phyloP scores from a whole-genome alignment of 768 basidiomycete genomes.

The Auricularia sp. region DNA sequence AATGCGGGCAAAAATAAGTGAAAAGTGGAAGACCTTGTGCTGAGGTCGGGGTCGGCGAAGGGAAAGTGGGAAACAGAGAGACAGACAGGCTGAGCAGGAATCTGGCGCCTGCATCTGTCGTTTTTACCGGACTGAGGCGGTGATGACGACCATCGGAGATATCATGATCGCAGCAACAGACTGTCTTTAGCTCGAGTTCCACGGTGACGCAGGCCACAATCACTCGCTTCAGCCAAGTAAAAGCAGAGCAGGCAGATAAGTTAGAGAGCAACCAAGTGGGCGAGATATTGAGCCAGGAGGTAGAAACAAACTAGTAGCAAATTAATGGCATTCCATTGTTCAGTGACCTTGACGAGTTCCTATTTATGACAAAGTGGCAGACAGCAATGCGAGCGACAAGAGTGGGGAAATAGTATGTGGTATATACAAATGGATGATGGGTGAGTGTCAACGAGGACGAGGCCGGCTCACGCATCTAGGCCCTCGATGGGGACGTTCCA shows the following conservation, averaged over 20 bases:
- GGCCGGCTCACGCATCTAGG: slow-evolving; percentile 32
- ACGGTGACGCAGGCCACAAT: too few relatives aligned
- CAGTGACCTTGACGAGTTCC: not conserved
- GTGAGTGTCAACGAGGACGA: not conserved
- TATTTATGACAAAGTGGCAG: not conserved
- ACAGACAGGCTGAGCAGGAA: not conserved
- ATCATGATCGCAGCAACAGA: too few relatives aligned
- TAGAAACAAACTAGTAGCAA: not conserved
- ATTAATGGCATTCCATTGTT: not conserved
- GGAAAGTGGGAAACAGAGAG: not conserved
- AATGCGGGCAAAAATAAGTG: not conserved
- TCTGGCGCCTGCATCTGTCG: not conserved
- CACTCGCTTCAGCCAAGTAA: too few relatives aligned
- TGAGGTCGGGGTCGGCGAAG: not conserved
- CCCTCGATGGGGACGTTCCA: slow-evolving; percentile 71
- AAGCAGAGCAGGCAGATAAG: too few relatives aligned
- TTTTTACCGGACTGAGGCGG: too few relatives aligned
- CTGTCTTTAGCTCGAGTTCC: too few relatives aligned
- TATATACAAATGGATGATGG: not conserved
- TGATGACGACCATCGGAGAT: too few relatives aligned
- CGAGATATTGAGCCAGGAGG: too few relatives aligned
- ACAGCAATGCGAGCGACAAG: not conserved
- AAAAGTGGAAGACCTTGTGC: not conserved
- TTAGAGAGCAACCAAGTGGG: too few relatives aligned
- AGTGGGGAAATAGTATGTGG: not conserved